These are phyloP conservation scores for Protea cynaroides DNA, from an alignment of 164 flowering plant species.

Conservation along the genomic window DNA sequence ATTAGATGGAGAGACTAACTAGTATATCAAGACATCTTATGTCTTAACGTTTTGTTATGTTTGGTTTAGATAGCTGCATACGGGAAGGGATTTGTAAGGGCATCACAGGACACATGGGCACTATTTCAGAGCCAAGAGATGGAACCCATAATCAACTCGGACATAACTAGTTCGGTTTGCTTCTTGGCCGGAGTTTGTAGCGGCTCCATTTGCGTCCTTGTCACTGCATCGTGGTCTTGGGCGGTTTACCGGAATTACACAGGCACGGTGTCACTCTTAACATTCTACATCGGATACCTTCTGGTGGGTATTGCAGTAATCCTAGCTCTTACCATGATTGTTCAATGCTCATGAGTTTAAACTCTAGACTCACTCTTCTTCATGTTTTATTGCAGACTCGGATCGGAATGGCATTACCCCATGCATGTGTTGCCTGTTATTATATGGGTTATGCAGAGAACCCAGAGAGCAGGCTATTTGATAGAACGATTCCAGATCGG, in stretches of 20 bases:
- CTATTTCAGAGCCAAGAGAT: constrained; percentile 53
- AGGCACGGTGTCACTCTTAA: constrained; percentile 63
- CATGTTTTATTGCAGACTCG: constrained; percentile 61
- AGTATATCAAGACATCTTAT: too few relatives aligned
- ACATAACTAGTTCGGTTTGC: constrained; percentile 80
- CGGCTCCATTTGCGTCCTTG: constrained; percentile 72
- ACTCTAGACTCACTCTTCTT: too few relatives aligned
- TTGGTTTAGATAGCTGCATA: constrained; percentile 67
- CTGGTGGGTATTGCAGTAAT: constrained; percentile 43
- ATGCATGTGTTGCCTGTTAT: constrained; percentile 88
- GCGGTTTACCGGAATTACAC: constrained; percentile 47
- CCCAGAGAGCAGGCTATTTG: constrained; percentile 55
- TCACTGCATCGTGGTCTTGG: constrained; percentile 70
- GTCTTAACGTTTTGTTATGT: too few relatives aligned
- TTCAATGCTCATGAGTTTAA: too few relatives aligned
- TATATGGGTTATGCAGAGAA: constrained; percentile 86
- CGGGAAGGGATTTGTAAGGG: constrained; percentile 73
- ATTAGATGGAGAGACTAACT: too few relatives aligned
- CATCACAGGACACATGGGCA: constrained; percentile 85
- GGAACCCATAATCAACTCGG: constrained; percentile 67
- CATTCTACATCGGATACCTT: constrained; percentile 85
- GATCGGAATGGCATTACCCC: constrained; percentile 91
- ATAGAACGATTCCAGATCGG: constrained; percentile 51
- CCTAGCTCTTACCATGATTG: too few relatives aligned
- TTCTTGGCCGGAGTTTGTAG: constrained; percentile 85